Evolutionary conservation across 2,329 filamentous ascomycete species (phyloP), one percentile per base, ranked within the genome.

Genomic region (Lachnellula hyalina): DNA sequence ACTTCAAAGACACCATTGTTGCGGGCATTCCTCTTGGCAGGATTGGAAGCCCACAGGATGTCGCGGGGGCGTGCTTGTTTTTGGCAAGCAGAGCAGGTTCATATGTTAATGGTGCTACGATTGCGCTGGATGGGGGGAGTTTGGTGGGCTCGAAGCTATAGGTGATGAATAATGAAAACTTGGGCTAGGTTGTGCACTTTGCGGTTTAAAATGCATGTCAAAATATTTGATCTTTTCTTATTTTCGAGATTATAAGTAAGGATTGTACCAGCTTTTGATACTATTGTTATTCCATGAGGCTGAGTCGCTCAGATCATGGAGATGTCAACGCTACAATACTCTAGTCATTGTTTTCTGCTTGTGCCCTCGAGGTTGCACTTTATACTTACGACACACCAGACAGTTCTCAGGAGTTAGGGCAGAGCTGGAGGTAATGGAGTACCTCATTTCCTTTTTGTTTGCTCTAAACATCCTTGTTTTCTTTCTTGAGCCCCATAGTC

Each of bases 1-100:
- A 83, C 34, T 78, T 78, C 55, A 74, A 78, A 47, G 79, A 81
- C 4, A 68, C 69, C 6, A 84, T 87, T 61, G 75, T 76, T 54
- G 72, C 70, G 0, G 77, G 83, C 3, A 83, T 87, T 56, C 87
- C 87, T 9, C 66, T 90, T 61, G 79, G 81, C 0, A 73, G 87
- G 34, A 87, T 90, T 63, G 87, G 87, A 0, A 78, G 73, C 17
- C 80, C 84, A 0, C 73, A 84, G 67, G 87, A 91, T 68, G 83
- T 89, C 4, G 86, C 86, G 0, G 87, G 87, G 0, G 78, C 86
- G 11, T 89, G 86, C 67, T 71, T 91, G 53, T 91, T 86, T 71
- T 70, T 91, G 66, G 77, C 79, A 40, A 87, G 85, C 63, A 75
- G 80, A 52, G 87, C 87, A 1, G 87, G 87, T 4, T 74, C 80